Percentiles rank a stretch among this genome's conserved stretches.
These are phyloP conservation scores for Quercus bicolor DNA, from an alignment of 306 rosid species.

Conservation along the genomic window DNA sequence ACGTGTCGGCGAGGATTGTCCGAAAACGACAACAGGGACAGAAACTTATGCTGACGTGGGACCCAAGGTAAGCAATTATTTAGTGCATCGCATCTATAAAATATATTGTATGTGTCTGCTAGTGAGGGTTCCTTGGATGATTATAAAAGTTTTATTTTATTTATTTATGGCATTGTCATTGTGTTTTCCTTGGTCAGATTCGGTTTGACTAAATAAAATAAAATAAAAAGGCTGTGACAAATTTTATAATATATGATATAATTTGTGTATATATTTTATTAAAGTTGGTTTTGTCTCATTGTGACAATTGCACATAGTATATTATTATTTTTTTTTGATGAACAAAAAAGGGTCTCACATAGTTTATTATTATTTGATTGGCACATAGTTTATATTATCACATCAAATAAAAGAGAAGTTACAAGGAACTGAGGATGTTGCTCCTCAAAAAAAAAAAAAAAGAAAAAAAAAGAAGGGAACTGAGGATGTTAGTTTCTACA, in stretches of 20 bases:
- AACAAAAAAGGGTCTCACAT: too few species aligned
- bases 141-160: not conserved
- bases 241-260: not conserved
- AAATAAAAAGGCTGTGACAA: too few species aligned
- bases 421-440: conserved; percentile 11
- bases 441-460: too few species aligned
- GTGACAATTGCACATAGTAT: not conserved
- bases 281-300: not conserved
- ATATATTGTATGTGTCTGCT: conserved; percentile 20
- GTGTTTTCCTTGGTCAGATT: not conserved
- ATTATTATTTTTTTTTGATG: too few species aligned
- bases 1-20: conserved; percentile 46
- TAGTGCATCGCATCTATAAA: conserved; percentile 16
- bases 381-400: not conserved
- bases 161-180: too few species aligned
- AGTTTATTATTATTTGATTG: too few species aligned
- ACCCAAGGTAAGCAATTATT: conserved; percentile 48
- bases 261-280: not conserved
- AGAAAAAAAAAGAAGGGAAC: conserved; percentile 14
- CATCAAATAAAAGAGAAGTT: conserved; percentile 17
- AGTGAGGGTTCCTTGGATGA: conserved; percentile 16
- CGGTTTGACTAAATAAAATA: not conserved
- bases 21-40: conserved; percentile 17
- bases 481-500: not conserved
- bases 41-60: conserved; percentile 9